A percentile compares a stretch with the other conserved stretches of the same genome.
These are phyloP conservation scores for Monascus purpureus DNA, from an alignment of 495 filamentous ascomycete genomes.

Conservation along the genomic window DNA sequence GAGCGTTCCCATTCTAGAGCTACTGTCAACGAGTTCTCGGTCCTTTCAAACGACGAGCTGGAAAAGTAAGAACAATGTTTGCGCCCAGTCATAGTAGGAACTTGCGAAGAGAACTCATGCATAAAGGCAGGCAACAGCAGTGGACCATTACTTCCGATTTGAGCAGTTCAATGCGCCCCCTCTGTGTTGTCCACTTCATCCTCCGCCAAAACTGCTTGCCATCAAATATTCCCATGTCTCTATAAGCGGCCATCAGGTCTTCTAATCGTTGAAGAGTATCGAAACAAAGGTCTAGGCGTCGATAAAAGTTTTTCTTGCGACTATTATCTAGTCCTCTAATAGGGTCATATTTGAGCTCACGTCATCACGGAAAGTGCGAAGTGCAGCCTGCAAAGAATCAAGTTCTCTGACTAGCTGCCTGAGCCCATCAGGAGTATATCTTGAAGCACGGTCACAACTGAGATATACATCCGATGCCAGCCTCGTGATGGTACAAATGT, in stretches of 20 bases:
- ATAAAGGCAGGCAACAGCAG: slow-evolving; percentile 21
- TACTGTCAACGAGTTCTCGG: slow-evolving; percentile 14
- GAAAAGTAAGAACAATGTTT: too few relatives aligned
- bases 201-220: slow-evolving; percentile 21
- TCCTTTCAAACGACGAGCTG: slow-evolving; percentile 15
- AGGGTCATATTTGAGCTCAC: slow-evolving; percentile 15
- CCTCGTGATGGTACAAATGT: slow-evolving; percentile 18
- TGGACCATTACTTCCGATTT: slow-evolving; percentile 24
- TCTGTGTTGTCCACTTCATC: slow-evolving; percentile 21
- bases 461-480: slow-evolving; percentile 24
- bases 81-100: too few relatives aligned
- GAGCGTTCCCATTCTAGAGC: slow-evolving; percentile 3
- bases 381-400: slow-evolving; percentile 16
- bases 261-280: slow-evolving; percentile 15
- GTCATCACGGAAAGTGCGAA: slow-evolving; percentile 17
- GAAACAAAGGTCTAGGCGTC: slow-evolving; percentile 14
- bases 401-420: slow-evolving; percentile 21
- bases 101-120: slow-evolving; percentile 23
- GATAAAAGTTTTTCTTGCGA: slow-evolving; percentile 15
- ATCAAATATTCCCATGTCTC: slow-evolving; percentile 13
- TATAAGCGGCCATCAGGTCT: slow-evolving; percentile 14
- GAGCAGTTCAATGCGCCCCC: slow-evolving; percentile 17
- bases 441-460: slow-evolving; percentile 17
- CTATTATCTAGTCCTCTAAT: slow-evolving; percentile 13
- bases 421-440: slow-evolving; percentile 23